These are phyloP conservation scores for Aegilops speltoides DNA, from an alignment of 176 grass and related monocot genomes.

Conservation along the genomic window DNA sequence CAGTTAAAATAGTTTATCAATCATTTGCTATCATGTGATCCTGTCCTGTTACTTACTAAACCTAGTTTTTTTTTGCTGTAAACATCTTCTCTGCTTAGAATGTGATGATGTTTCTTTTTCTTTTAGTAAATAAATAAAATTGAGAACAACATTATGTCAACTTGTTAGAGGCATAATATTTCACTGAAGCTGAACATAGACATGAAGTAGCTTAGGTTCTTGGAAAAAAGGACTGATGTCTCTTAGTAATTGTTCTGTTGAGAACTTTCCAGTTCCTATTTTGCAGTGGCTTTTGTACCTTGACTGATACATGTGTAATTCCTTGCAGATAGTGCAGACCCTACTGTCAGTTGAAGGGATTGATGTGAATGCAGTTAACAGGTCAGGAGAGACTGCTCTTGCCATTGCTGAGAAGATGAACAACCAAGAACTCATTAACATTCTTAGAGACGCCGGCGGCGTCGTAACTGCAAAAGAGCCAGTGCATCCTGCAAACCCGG, in stretches of 20 bases:
- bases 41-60: neutral
- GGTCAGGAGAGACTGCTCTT: conserved; percentile 67
- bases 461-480: conserved; percentile 54
- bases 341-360: conserved; percentile 63
- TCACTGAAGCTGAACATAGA: neutral
- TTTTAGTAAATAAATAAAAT: neutral
- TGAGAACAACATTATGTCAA: neutral
- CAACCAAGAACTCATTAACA: conserved; percentile 61
- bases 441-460: conserved; percentile 62
- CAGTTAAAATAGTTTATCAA: neutral
- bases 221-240: neutral
- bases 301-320: conserved; percentile 38
- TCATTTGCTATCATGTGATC: neutral
- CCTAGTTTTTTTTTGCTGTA: neutral
- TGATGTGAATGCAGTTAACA: conserved; percentile 73
- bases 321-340: conserved; percentile 60
- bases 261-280: neutral
- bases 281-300: neutral
- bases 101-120: neutral
- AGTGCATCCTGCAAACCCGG: conserved; percentile 56
- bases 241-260: neutral
- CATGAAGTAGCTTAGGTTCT: neutral
- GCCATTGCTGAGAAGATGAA: conserved; percentile 70
- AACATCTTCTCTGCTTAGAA: neutral
- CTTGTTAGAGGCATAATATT: neutral